These are phyloP conservation scores for Xylaria acuta DNA, from an alignment of 495 filamentous ascomycete species.

Conservation along the genomic window DNA sequence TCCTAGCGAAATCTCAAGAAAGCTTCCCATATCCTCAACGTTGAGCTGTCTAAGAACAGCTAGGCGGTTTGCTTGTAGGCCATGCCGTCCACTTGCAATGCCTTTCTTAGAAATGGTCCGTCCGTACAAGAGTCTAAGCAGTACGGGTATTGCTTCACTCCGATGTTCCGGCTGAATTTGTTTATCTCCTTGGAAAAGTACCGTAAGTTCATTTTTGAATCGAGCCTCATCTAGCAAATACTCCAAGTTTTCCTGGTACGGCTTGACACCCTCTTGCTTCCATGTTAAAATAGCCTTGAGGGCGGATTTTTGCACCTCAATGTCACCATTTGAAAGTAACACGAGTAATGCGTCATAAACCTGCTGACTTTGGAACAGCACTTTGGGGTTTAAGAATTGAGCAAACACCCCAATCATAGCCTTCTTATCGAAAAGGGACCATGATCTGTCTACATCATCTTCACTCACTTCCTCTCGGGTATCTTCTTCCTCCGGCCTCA, in stretches of 20 bases:
- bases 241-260: slow-evolving; percentile 85
- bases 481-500: slow-evolving; percentile 54
- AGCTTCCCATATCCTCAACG: slow-evolving; percentile 71
- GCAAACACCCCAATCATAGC: slow-evolving; percentile 82
- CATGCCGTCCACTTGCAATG: slow-evolving; percentile 63
- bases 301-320: slow-evolving; percentile 82
- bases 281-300: slow-evolving; percentile 87
- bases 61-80: slow-evolving; percentile 68
- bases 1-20: slow-evolving; percentile 83
- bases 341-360: slow-evolving; percentile 76
- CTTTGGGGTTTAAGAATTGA: slow-evolving; percentile 82
- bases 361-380: slow-evolving; percentile 76
- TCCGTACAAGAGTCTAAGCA: slow-evolving; percentile 89
- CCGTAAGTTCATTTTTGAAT: slow-evolving; percentile 89
- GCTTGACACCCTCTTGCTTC: slow-evolving; percentile 76
- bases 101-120: slow-evolving; percentile 83
- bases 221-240: slow-evolving; percentile 89
- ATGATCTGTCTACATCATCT: slow-evolving; percentile 61
- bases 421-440: slow-evolving; percentile 70
- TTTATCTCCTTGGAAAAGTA: slow-evolving; percentile 84
- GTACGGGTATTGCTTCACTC: slow-evolving; percentile 74
- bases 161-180: slow-evolving; percentile 77
- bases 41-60: slow-evolving; percentile 58
- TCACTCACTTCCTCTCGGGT: slow-evolving; percentile 44
- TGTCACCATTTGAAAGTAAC: slow-evolving; percentile 83